These are phyloP conservation scores for Galerina sulciceps DNA, from an alignment of 768 basidiomycete genomes.

Conservation along the genomic window DNA sequence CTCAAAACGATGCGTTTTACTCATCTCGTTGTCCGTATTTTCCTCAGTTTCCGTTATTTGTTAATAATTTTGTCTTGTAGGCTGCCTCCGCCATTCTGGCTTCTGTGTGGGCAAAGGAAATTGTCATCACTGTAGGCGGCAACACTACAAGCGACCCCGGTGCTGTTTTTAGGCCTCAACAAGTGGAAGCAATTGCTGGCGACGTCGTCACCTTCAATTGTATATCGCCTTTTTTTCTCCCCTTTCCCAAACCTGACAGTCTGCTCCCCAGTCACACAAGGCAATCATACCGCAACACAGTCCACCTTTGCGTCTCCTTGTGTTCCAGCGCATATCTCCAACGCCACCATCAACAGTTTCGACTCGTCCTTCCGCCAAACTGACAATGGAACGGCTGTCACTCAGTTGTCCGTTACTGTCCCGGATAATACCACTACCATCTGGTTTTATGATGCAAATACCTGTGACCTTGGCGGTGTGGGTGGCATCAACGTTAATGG, in stretches of 20 bases:
- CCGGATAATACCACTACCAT: conserved; percentile 47
- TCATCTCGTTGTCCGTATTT: conserved; percentile 14
- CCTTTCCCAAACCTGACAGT: neutral
- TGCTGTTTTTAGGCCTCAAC: conserved; percentile 50
- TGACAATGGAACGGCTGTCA: conserved; percentile 48
- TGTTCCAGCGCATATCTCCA: conserved; percentile 49
- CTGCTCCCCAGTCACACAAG: conserved; percentile 46
- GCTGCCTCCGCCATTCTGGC: conserved; percentile 20
- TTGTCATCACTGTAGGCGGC: conserved; percentile 50
- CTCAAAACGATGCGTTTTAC: conserved; percentile 17
- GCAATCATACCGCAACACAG: conserved; percentile 59
- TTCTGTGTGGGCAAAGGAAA: conserved; percentile 36
- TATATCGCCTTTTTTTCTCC: conserved; percentile 24
- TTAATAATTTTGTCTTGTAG: neutral
- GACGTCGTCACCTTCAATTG: conserved; percentile 64
- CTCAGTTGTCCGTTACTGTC: conserved; percentile 50
- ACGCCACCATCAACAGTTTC: conserved; percentile 60
- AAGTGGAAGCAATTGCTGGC: conserved; percentile 45
- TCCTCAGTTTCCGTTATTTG: neutral
- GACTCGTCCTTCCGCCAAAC: conserved; percentile 55
- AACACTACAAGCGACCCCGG: conserved; percentile 48
- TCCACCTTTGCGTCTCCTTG: conserved; percentile 62
- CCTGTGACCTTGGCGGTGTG: conserved; percentile 61
- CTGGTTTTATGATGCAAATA: conserved; percentile 65
- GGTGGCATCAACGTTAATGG: conserved; percentile 63